Evolutionary conservation across 164 flowering plant genomes (phyloP), one percentile per base, ranked within the genome.

Genomic region (Piper longum): DNA sequence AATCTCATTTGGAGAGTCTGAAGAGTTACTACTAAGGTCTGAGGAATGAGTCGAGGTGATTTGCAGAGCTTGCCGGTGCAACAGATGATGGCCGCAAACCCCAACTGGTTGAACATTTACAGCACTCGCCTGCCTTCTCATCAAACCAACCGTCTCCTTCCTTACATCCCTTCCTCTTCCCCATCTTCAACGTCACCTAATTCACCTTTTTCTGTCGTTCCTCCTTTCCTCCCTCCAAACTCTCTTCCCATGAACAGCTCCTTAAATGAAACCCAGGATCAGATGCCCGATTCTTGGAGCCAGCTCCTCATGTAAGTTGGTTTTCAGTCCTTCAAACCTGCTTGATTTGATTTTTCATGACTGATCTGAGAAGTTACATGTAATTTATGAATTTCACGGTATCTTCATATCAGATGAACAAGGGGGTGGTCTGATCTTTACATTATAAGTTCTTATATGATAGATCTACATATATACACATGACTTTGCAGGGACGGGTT

Each of bases 281-380:
- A 26, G 36, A 26, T 78, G 78, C 88, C 88, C 7, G 84, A 87
- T 75, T 83, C 97, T 39, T 87, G 90, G 97, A 85, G 95, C 75
- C 92, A 90, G 64, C 81, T 90, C 1, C 86, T 84, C 56, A 48
- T 82, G 85, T 84, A 78, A 55, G 26, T 55, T 18, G 5, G n/a
- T 11, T 55, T 55, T 55, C 0, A 1, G 36, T 26, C 36, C 57
- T 55, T 16, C 16, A 18, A 1, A 44, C 48, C 48, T 44, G 48
- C 48, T 9, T 44, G 11, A 44, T 26, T 26, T 26, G 36, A 26
- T 26, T 0, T 44, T 5, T 44, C 8, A 3, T 9, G 11, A 48
- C 14, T 48, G 52, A 48, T 48, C 7, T 48, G 14, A 9, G 52
- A 48, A 5, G 3, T 48, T 2, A 48, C 9, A 9, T 48, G 14